Percentiles rank a stretch among this genome's conserved stretches.
phyloP scores from a whole-genome alignment of 2,329 filamentous ascomycete genomes.

The Botrytis deweyae region DNA sequence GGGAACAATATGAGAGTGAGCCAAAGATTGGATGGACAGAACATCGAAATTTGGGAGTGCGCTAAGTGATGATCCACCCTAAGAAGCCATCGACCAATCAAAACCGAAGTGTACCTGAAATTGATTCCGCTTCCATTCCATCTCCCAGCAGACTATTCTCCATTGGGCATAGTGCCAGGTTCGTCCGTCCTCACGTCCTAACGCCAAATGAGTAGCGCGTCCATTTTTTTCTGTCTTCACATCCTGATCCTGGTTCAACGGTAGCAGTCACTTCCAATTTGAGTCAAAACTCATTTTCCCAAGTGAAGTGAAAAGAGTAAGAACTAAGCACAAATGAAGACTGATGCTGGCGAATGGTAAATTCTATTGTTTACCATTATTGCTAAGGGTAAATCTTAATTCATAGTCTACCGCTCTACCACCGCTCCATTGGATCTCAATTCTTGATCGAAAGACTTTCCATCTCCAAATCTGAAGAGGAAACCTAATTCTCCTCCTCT shows the following conservation, averaged over 20 bases:
- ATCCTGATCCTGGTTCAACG: not conserved
- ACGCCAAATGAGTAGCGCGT: not conserved
- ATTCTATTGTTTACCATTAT: slow-evolving; percentile 8
- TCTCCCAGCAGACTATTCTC: not conserved
- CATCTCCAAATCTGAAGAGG: not conserved
- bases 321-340: not conserved
- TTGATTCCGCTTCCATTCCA: not conserved
- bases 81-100: not conserved
- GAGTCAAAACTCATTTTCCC: not conserved
- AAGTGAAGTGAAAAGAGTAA: slow-evolving; percentile 2
- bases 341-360: not conserved
- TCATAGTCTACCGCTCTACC: not conserved
- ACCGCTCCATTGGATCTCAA: not conserved
- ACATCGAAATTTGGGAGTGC: not conserved
- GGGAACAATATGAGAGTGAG: not conserved
- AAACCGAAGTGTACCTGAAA: not conserved
- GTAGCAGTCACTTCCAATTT: not conserved
- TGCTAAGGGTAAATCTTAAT: slow-evolving; percentile 12
- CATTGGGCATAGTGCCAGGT: not conserved
- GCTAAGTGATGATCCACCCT: not conserved
- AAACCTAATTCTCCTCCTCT: not conserved
- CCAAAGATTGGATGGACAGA: slow-evolving; percentile 5
- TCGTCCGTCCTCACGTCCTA: not conserved
- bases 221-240: not conserved
- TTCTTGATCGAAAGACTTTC: not conserved